phyloP scores from a whole-genome alignment of 192 early-diverging fungal genomes.

The Spizellomyces punctatus region DNA sequence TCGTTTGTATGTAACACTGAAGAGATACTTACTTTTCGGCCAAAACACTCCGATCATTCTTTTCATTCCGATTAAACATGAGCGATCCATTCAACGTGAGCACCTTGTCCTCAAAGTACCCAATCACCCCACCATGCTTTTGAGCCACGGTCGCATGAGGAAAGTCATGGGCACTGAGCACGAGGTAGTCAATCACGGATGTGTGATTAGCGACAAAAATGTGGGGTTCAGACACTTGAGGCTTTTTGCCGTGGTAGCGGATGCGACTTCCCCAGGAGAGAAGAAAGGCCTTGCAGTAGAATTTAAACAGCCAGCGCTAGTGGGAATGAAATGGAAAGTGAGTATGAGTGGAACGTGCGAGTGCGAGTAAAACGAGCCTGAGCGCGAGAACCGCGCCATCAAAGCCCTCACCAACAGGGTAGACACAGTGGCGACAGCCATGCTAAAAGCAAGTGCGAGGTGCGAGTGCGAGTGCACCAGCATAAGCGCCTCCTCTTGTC shows the following conservation, averaged over 20 bases:
- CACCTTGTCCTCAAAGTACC: conserved; percentile 52
- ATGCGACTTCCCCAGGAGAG: conserved; percentile 52
- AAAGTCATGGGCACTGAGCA: conserved; percentile 51
- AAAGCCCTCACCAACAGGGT: no score
- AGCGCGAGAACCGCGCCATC: no score
- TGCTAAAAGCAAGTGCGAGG: no score
- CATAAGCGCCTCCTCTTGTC: no score
- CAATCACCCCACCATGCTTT: conserved; percentile 49
- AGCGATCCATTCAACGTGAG: conserved; percentile 52
- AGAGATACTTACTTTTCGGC: conserved; percentile 42
- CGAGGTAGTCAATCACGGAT: conserved; percentile 55
- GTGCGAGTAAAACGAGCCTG: no score
- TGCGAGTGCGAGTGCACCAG: no score
- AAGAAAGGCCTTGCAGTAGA: conserved; percentile 56
- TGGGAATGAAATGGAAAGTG: conserved; percentile 2
- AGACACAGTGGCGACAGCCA: no score
- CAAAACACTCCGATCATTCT: conserved; percentile 52
- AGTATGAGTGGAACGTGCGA: background rate
- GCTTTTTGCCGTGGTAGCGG: conserved; percentile 48
- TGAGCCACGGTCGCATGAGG: conserved; percentile 60
- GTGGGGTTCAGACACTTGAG: conserved; percentile 42
- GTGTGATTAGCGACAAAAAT: conserved; percentile 64
- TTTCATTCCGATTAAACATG: conserved; percentile 56
- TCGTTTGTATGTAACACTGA: background rate
- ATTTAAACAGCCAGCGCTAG: conserved; percentile 43